Evolutionary conservation across 1,284 basidiomycete species (phyloP).

Genomic region (Amylostereum areolatum): DNA sequence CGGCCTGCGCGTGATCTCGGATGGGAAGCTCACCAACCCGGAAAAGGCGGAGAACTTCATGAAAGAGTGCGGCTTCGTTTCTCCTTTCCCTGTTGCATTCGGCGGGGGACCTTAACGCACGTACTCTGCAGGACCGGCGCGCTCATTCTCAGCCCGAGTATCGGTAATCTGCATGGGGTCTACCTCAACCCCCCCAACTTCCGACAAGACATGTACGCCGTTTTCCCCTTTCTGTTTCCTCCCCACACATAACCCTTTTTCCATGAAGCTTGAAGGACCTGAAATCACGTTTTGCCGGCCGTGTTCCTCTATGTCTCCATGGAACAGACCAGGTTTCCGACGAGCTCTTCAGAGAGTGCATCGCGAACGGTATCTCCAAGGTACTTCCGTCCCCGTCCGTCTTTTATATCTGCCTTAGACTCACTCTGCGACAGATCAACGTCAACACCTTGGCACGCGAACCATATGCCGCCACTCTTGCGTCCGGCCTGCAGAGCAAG

Average conservation of each 20-base stretch:
- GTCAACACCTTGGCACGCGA: conserved; percentile 44
- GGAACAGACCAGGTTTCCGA: conserved; percentile 42
- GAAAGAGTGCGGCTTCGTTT: conserved; percentile 23
- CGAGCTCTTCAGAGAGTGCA: conserved; percentile 36
- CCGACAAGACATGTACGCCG: conserved; percentile 35
- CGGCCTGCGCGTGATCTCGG: conserved; percentile 39
- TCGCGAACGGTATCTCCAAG: conserved; percentile 41
- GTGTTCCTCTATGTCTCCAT: conserved; percentile 36
- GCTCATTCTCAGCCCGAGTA: conserved; percentile 40
- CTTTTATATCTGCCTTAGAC: not conserved
- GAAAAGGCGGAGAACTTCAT: conserved; percentile 39
- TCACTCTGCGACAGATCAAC: conserved; percentile 30
- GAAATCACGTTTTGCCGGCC: conserved; percentile 28
- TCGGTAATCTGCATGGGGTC: conserved; percentile 42
- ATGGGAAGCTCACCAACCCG: conserved; percentile 41
- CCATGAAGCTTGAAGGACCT: conserved; percentile 29
- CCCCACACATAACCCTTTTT: not conserved
- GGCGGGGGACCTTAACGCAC: not conserved
- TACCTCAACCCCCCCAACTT: conserved; percentile 43
- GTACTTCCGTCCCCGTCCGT: conserved; percentile 13
- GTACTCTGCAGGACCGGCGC: conserved; percentile 32
- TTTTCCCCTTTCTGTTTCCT: not conserved
- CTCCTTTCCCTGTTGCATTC: not conserved
- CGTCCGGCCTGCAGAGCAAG: conserved; percentile 26
- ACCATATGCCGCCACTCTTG: conserved; percentile 33